Evolutionary conservation across 2,329 filamentous ascomycete genomes (phyloP).

Genomic region (Acarospora socialis): DNA sequence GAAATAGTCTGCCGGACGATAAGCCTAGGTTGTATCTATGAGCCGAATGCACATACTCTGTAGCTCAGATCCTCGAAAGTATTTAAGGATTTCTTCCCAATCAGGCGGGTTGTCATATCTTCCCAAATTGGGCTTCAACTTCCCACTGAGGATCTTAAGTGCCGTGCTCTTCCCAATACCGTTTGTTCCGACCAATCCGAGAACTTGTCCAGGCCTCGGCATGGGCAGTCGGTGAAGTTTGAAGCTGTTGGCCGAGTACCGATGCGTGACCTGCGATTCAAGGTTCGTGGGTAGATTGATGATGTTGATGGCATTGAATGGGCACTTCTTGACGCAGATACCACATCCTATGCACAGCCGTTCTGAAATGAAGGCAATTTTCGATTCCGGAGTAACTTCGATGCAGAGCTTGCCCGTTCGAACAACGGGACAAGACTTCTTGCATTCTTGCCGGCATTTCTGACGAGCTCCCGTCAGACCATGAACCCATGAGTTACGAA

Average conservation of each 20-base stretch:
- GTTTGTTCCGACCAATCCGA: constrained; percentile 96
- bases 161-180: constrained; percentile 99
- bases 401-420: constrained; percentile 96
- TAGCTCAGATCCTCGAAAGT: constrained; percentile 93
- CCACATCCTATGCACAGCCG: constrained; percentile 92
- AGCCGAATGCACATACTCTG: constrained; percentile 53
- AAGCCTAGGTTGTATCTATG: not conserved
- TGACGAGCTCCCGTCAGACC: constrained; percentile 26
- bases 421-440: constrained; percentile 95
- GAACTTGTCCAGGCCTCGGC: constrained; percentile 85
- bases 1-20: constrained; percentile 62
- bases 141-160: constrained; percentile 94
- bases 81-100: constrained; percentile 97
- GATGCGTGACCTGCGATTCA: constrained; percentile 93
- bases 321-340: constrained; percentile 99
- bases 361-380: constrained; percentile 97
- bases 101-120: constrained; percentile 92
- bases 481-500: constrained; percentile 2
- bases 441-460: constrained; percentile 99
- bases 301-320: constrained; percentile 96
- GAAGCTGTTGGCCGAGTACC: constrained; percentile 99
- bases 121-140: constrained; percentile 95
- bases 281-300: constrained; percentile 99
- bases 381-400: constrained; percentile 75
- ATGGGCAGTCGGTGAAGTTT: constrained; percentile 95